These are phyloP conservation scores for Leishmania tarentolae DNA, from an alignment of 208 protist genomes.

Conservation along the genomic window DNA sequence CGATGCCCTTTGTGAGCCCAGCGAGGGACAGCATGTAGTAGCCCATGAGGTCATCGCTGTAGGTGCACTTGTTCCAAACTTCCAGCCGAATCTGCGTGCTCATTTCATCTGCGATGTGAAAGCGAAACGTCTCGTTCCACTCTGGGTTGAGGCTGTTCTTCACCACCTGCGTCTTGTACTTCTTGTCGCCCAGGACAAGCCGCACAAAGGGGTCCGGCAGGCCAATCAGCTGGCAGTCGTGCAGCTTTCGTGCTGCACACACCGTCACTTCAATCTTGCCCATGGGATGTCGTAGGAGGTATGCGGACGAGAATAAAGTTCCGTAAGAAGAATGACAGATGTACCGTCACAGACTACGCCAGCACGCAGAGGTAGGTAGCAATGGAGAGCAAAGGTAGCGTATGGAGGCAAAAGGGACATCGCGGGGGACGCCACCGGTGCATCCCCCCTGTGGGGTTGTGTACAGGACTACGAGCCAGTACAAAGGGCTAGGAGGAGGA, in stretches of 20 bases:
- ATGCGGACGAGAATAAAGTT: background rate
- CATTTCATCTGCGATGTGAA: constrained; percentile 65
- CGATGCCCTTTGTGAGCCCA: constrained; percentile 57
- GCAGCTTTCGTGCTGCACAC: constrained; percentile 61
- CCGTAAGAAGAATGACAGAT: background rate
- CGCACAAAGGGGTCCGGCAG: constrained; percentile 70
- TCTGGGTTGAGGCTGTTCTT: constrained; percentile 51
- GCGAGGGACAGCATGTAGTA: constrained; percentile 55
- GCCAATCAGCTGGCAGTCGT: constrained; percentile 43
- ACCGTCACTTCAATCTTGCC: constrained; percentile 76
- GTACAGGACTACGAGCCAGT: background rate
- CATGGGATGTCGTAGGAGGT: constrained; percentile 31
- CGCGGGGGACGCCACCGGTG: background rate
- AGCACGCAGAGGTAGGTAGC: background rate
- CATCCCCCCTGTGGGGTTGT: background rate
- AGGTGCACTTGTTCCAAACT: constrained; percentile 64
- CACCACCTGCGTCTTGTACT: constrained; percentile 73
- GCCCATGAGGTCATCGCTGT: constrained; percentile 68
- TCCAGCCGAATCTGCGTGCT: constrained; percentile 58
- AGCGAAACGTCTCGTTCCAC: constrained; percentile 77
- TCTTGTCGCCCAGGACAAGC: constrained; percentile 46
- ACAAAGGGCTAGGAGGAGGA: background rate
- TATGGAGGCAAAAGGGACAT: background rate
- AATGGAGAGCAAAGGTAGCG: background rate
- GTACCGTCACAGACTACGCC: background rate